Conservation (phyloP, 306 rosid species). For the Phaseolus lunatus region DNA sequence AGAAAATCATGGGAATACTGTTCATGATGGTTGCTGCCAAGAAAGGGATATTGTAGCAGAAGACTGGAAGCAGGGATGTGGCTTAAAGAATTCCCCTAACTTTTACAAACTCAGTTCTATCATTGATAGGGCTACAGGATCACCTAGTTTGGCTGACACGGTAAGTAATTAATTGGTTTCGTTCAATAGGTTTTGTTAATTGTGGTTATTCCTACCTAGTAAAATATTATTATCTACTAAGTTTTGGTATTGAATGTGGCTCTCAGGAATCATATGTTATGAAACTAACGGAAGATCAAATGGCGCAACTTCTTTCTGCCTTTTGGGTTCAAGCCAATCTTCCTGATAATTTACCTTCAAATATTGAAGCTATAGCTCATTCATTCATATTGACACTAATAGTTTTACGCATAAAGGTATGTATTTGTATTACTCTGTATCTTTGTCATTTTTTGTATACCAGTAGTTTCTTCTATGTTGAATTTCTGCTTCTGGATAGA, state of each 20-base stretch:
- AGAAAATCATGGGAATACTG: slow-evolving; percentile 52
- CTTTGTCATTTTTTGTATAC: slow-evolving; percentile 1
- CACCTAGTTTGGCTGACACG: slow-evolving; percentile 59
- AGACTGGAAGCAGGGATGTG: slow-evolving; percentile 71
- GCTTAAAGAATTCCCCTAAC: slow-evolving; percentile 71
- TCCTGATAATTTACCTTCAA: slow-evolving; percentile 88
- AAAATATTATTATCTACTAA: slow-evolving; percentile 22
- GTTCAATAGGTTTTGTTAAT: background rate
- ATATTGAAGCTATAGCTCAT: slow-evolving; percentile 83
- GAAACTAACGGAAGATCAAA: slow-evolving; percentile 93
- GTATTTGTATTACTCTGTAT: background rate
- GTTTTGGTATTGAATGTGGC: slow-evolving; percentile 45
- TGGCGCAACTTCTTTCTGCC: slow-evolving; percentile 83
- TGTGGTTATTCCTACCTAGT: slow-evolving; percentile 5
- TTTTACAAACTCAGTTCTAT: slow-evolving; percentile 71
- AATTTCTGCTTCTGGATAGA: slow-evolving; percentile 30
- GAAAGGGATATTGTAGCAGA: slow-evolving; percentile 62
- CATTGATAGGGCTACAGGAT: slow-evolving; percentile 71
- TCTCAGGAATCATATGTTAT: slow-evolving; percentile 77
- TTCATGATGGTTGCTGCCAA: slow-evolving; percentile 54
- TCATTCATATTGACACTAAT: slow-evolving; percentile 73
- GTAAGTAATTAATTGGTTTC: slow-evolving; percentile 54
- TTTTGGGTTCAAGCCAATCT: slow-evolving; percentile 91
- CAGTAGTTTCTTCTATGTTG: background rate
- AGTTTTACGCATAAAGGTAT: slow-evolving; percentile 80